Base-by-base conservation (phyloP, 1,284 basidiomycete species). In the Acaromyces ingoldii region DNA sequence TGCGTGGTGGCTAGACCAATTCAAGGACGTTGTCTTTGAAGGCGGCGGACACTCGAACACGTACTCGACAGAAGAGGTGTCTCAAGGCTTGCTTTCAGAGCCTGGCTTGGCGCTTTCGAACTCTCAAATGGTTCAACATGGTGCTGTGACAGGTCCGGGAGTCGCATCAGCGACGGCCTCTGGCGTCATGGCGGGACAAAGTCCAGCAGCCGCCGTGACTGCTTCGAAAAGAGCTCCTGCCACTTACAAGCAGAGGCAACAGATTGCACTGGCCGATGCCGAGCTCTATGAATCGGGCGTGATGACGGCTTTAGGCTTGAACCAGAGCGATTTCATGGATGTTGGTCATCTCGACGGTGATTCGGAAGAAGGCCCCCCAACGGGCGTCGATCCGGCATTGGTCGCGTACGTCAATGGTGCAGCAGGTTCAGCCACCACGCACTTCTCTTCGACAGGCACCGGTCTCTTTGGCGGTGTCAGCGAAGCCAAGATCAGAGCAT, bases 221-320 rank as follows among this genome's bases (percentile, higher is more conserved):
- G 17, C 21, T 17, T 19, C 28, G 17, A 17, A 19, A 7, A 11
- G 42, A 34, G 34, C 19, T 31, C 42, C 42, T 45, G 25, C 42
- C 2, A 45, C 42, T 4, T 31, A 45, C 17, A 44, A 21, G 25
- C 22, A 25, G 42, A 37, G 24, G 40, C 37, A 29, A 29, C 30
- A 28, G 22, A 37, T 21, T 24, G 25, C 22, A 11, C 13, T 17
- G 31, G 49, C 21, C 4, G 39, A 45, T 5, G 41, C 26, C 9
- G 25, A 29, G 30, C 24, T 63, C 46, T 65, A 65, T 52, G 63
- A 65, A n/a, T n/a, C n/a, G n/a, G n/a, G n/a, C n/a, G n/a, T n/a
- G n/a, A n/a, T n/a, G n/a, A n/a, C n/a, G n/a, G 22, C 10, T 40
- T 11, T 13, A 40, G 21, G 10, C n/a, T 11, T 24, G 11, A 13